Percentiles rank a stretch among this genome's conserved stretches.
phyloP scores from a whole-genome alignment of 2,329 filamentous ascomycete species.

The Xylariaceae sp. region DNA sequence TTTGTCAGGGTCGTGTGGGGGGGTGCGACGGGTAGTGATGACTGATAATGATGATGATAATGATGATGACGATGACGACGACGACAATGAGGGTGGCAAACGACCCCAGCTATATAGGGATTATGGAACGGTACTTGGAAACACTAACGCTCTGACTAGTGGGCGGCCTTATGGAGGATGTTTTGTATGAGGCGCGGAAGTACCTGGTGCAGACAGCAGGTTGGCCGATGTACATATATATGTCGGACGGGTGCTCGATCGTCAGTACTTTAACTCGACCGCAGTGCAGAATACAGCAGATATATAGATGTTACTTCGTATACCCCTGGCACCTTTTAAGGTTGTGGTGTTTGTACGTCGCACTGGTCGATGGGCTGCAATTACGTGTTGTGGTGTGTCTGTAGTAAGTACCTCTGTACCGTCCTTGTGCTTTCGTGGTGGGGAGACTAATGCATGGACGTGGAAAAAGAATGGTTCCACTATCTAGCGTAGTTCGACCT shows the following conservation, averaged over 20 bases:
- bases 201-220: conserved; percentile 13
- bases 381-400: background rate
- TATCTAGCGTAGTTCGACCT: background rate
- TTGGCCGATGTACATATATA: background rate
- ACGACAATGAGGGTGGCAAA: conserved; percentile 11
- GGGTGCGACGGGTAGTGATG: conserved; percentile 9
- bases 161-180: background rate
- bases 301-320: too few relatives aligned
- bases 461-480: background rate
- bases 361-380: background rate
- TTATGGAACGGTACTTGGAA: conserved; percentile 4
- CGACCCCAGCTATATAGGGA: conserved; percentile 17
- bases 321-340: background rate
- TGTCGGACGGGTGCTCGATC: conserved; percentile 1
- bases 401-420: background rate
- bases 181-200: conserved; percentile 3
- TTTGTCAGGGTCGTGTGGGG: conserved; percentile 17
- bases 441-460: background rate
- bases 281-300: background rate
- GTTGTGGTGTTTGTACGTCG: background rate
- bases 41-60: conserved; percentile 4
- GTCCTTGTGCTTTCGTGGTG: too few relatives aligned
- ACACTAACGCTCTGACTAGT: background rate
- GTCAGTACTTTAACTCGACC: background rate
- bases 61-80: background rate